phyloP scores from a whole-genome alignment of 352 stramenopile genomes.

The Phytopythium oedochilum region DNA sequence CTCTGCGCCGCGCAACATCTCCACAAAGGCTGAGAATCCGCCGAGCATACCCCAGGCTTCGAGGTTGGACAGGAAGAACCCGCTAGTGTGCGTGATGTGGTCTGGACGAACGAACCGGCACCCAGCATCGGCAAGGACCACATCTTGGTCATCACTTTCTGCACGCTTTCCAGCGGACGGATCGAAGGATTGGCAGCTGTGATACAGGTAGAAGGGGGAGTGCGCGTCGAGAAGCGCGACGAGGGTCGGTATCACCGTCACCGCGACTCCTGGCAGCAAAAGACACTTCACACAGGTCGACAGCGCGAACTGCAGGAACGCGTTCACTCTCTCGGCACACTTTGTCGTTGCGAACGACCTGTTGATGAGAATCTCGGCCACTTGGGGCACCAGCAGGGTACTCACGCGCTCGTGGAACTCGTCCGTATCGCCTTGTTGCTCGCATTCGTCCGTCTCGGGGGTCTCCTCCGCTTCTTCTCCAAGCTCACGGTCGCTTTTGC shows the following conservation, averaged over 20 bases:
- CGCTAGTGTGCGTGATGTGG: conserved; percentile 15
- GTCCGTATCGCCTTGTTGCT: conserved; percentile 2
- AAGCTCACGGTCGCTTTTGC: not conserved
- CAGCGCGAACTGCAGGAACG: conserved; percentile 52
- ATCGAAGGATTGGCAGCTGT: not conserved
- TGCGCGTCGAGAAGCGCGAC: conserved; percentile 54
- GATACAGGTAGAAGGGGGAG: conserved; percentile 51
- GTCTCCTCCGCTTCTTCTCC: not conserved
- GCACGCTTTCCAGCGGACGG: not conserved
- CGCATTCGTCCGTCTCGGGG: not conserved
- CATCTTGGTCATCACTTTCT: not conserved
- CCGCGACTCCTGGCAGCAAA: conserved; percentile 28
- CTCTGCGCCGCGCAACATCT: conserved; percentile 19
- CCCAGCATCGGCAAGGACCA: not conserved
- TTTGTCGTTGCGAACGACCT: conserved; percentile 20
- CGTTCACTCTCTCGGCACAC: conserved; percentile 27
- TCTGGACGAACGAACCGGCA: conserved; percentile 7
- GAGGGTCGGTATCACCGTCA: conserved; percentile 21
- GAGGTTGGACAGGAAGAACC: conserved; percentile 44
- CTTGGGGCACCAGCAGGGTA: conserved; percentile 47
- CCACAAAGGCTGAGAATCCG: conserved; percentile 50
- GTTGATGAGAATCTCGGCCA: conserved; percentile 47
- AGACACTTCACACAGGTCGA: conserved; percentile 12
- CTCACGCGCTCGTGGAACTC: conserved; percentile 38
- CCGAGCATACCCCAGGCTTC: conserved; percentile 45